phyloP scores from a whole-genome alignment of 2,329 filamentous ascomycete species.

The Lasiodiplodia hormozganensis region DNA sequence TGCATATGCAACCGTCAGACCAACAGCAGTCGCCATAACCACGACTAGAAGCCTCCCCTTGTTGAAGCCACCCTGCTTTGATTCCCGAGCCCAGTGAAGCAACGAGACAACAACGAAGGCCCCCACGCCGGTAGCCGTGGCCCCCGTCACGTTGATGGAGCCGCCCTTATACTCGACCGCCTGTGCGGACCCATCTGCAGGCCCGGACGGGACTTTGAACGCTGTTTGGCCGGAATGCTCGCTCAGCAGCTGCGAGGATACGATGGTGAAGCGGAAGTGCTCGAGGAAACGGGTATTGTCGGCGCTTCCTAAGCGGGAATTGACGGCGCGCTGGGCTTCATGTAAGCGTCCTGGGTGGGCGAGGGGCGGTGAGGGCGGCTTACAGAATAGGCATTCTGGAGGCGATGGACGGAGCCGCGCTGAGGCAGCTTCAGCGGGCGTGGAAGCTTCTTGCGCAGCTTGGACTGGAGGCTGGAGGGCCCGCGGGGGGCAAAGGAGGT shows the following conservation, averaged over 20 bases:
- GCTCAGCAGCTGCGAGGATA: constrained; percentile 87
- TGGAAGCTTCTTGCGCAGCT: constrained; percentile 57
- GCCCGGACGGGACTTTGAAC: constrained; percentile 43
- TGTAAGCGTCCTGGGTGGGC: constrained; percentile 27
- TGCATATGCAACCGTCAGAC: constrained; percentile 69
- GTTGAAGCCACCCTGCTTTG: constrained; percentile 59
- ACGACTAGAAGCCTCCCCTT: constrained; percentile 60
- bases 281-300: constrained; percentile 89
- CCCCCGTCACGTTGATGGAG: constrained; percentile 68
- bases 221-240: constrained; percentile 61
- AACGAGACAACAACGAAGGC: constrained; percentile 71
- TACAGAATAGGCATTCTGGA: constrained; percentile 49
- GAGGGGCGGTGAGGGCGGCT: constrained; percentile 29
- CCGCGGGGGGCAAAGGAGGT: constrained; percentile 59
- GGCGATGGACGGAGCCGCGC: constrained; percentile 45
- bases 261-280: constrained; percentile 90
- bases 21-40: constrained; percentile 58
- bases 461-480: constrained; percentile 55
- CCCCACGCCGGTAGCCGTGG: constrained; percentile 67
- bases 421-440: constrained; percentile 53
- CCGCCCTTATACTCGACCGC: constrained; percentile 48
- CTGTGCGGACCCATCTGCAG: constrained; percentile 37
- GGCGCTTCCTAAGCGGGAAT: constrained; percentile 73
- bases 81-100: constrained; percentile 71
- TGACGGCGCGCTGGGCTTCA: constrained; percentile 66